phyloP scores from a whole-genome alignment of 169 alveolate genomes.

The Sarcocystis neurona region DNA sequence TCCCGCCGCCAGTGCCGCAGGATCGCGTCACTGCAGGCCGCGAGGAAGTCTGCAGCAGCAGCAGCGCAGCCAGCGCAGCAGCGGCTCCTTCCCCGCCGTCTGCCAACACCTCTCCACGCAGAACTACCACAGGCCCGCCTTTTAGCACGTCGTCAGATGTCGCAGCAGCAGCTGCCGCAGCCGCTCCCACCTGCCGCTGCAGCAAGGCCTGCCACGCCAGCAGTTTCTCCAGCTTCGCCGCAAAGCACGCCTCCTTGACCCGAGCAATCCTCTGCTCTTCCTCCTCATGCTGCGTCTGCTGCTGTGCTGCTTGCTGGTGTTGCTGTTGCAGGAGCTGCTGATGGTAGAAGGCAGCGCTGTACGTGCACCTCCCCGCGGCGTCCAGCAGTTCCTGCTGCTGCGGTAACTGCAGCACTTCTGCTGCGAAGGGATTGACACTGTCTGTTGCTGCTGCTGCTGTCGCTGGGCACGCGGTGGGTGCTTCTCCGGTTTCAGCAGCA shows the following conservation, averaged over 20 bases:
- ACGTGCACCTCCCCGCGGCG: conserved; percentile 47
- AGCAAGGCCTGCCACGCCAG: conserved; percentile 60
- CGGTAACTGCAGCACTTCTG: neutral
- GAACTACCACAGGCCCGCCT: too few species aligned
- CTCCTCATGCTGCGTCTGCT: conserved; percentile 1
- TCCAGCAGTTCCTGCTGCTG: conserved; percentile 51
- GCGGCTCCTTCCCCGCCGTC: conserved; percentile 60
- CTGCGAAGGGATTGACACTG: neutral
- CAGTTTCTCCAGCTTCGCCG: neutral
- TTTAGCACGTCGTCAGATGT: neutral
- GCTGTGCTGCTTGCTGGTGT: conserved; percentile 6
- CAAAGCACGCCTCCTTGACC: neutral
- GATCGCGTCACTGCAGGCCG: too few species aligned
- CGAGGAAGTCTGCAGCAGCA: conserved; percentile 51
- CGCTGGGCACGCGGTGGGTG: neutral
- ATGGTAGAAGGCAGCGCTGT: conserved; percentile 36
- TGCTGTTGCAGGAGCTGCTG: too few species aligned
- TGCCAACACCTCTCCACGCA: neutral
- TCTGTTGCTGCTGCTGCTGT: conserved; percentile 5
- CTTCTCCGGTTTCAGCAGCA: neutral
- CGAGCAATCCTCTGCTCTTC: neutral
- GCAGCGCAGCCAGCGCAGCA: conserved; percentile 53
- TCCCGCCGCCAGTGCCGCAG: too few species aligned
- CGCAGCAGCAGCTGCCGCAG: conserved; percentile 25
- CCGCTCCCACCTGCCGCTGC: conserved; percentile 59